Percentiles rank a stretch among this genome's conserved stretches.
phyloP scores from a whole-genome alignment of 2,329 filamentous ascomycete genomes.

The Huntiella bhutanensis region DNA sequence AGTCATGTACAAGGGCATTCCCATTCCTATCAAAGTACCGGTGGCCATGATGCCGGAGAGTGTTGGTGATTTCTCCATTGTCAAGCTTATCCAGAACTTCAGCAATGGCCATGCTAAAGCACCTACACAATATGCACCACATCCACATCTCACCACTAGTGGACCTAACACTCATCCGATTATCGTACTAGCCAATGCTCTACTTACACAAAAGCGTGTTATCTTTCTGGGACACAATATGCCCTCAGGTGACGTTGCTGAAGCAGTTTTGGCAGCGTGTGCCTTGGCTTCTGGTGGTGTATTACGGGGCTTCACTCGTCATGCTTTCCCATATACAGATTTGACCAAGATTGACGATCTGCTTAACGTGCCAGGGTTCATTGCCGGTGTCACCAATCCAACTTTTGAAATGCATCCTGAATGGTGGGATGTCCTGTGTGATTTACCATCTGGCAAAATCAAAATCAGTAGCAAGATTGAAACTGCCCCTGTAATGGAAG shows the following conservation, averaged over 20 bases:
- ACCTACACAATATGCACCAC: conserved; percentile 66
- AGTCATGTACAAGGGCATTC: conserved; percentile 90
- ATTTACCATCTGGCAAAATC: conserved; percentile 77
- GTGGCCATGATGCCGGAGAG: conserved; percentile 87
- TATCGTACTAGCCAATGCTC: conserved; percentile 81
- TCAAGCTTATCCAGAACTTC: conserved; percentile 94
- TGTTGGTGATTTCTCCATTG: conserved; percentile 89
- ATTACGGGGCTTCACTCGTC: conserved; percentile 81
- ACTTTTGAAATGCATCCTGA: conserved; percentile 87
- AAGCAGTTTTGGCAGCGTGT: conserved; percentile 95
- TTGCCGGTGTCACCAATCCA: conserved; percentile 92
- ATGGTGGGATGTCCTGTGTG: conserved; percentile 96
- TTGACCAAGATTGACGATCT: conserved; percentile 94
- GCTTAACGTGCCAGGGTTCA: conserved; percentile 88
- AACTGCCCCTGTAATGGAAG: conserved; percentile 61
- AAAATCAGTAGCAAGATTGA: conserved; percentile 88
- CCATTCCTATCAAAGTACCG: conserved; percentile 90
- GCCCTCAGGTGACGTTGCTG: conserved; percentile 86
- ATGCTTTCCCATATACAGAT: conserved; percentile 96
- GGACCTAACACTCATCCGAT: conserved; percentile 83
- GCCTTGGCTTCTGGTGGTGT: conserved; percentile 81
- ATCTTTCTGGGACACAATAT: conserved; percentile 92
- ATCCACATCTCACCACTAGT: conserved; percentile 84
- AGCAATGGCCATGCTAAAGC: conserved; percentile 63
- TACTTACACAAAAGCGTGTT: conserved; percentile 88